Percentiles rank a stretch among this genome's conserved stretches.
Evolutionary conservation across 1,139 yeast genomes (phyloP).

Genomic region (Torulaspora pretoriensis): DNA sequence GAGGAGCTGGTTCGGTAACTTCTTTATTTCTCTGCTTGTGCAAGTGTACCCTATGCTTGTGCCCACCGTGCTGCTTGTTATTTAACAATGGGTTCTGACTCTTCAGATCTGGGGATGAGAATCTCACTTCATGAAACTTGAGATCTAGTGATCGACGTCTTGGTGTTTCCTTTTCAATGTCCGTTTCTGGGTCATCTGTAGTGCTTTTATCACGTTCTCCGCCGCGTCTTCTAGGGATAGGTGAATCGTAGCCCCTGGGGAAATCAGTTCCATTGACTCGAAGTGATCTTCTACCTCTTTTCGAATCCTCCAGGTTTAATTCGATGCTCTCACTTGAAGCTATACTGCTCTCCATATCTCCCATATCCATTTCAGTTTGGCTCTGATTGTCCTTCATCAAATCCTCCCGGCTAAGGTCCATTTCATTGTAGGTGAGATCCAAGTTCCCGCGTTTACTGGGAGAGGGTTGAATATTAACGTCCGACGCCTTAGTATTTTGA

Average conservation of each 20-base stretch:
- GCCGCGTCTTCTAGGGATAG: conserved; percentile 1
- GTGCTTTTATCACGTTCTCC: conserved; percentile 3
- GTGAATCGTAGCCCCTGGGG: conserved; percentile 3
- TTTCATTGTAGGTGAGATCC: conserved; percentile 25
- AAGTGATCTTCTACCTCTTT: conserved; percentile 11
- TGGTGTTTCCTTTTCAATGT: conserved; percentile 4
- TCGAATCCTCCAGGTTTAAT: conserved; percentile 26
- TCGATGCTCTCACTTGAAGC: conserved; percentile 34
- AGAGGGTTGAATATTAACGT: not conserved
- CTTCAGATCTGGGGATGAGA: conserved; percentile 25
- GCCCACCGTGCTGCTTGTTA: conserved; percentile 3
- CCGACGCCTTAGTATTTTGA: not conserved
- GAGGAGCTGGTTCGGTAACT: conserved; percentile 2
- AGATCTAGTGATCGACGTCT: conserved; percentile 28
- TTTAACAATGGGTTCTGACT: conserved; percentile 9
- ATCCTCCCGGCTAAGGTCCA: conserved; percentile 21
- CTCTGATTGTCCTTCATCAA: conserved; percentile 10
- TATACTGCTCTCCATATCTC: conserved; percentile 17
- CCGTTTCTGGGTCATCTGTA: conserved; percentile 3
- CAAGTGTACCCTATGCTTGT: conserved; percentile 3
- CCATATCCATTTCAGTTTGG: conserved; percentile 9
- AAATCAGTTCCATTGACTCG: not conserved
- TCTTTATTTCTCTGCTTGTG: conserved; percentile 1
- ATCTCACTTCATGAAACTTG: conserved; percentile 30
- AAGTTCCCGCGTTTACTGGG: conserved; percentile 12